Percentiles rank a stretch among this genome's conserved stretches.
phyloP scores from a whole-genome alignment of 331 rosid genomes.

The Stylosanthes scabra region DNA sequence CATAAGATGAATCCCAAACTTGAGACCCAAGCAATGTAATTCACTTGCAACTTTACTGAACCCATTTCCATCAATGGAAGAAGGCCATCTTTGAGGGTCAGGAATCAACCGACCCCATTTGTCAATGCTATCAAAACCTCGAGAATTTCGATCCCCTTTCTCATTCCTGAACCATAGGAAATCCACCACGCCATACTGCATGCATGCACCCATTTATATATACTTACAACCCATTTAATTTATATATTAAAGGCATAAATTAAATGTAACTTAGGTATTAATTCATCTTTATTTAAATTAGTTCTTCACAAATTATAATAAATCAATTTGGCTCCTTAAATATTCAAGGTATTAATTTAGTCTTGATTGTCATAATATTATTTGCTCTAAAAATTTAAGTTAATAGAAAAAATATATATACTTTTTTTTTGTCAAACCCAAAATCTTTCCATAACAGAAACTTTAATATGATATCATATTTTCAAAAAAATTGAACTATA shows the following conservation, averaged over 20 bases:
- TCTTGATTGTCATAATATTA: no score
- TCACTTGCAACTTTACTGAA: slow-evolving; percentile 56
- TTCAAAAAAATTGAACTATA: no score
- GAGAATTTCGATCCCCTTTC: slow-evolving; percentile 57
- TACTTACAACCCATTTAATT: no score
- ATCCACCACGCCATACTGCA: slow-evolving; percentile 85
- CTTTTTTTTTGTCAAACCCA: not conserved
- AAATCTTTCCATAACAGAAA: no score
- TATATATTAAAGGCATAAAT: not conserved
- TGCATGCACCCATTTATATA: not conserved
- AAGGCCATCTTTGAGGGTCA: slow-evolving; percentile 82
- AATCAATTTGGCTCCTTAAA: no score
- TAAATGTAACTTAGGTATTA: no score
- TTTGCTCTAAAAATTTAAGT: not conserved
- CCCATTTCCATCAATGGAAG: slow-evolving; percentile 67
- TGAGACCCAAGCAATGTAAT: slow-evolving; percentile 68
- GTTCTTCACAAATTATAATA: no score
- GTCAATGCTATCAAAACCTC: slow-evolving; percentile 69
- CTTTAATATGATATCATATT: no score
- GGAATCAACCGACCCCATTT: slow-evolving; percentile 80
- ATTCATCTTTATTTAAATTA: no score
- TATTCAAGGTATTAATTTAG: no score
- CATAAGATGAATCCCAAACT: slow-evolving; percentile 88
- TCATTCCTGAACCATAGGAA: slow-evolving; percentile 78
- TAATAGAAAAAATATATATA: not conserved